These are phyloP conservation scores for Monosporascus sp. DNA, from an alignment of 2,329 filamentous ascomycete species.

Conservation along the genomic window DNA sequence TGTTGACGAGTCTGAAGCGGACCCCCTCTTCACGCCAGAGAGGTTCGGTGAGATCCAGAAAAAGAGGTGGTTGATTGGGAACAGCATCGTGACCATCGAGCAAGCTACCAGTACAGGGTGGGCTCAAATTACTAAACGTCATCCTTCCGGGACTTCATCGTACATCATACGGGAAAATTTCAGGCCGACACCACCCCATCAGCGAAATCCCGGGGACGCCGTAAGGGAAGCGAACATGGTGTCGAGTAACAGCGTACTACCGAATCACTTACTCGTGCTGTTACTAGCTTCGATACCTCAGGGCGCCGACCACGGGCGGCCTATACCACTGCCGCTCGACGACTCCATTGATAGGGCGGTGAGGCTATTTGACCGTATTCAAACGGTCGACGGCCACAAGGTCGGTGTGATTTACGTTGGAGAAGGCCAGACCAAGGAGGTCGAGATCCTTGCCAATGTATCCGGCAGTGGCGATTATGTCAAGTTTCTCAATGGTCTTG, in stretches of 20 bases:
- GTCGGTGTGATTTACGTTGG: conserved; percentile 92
- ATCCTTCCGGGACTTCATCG: conserved; percentile 62
- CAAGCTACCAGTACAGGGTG: conserved; percentile 62
- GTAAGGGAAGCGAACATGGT: conserved; percentile 45
- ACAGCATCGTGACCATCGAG: conserved; percentile 69
- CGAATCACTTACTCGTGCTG: conserved; percentile 68
- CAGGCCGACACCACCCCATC: conserved; percentile 51
- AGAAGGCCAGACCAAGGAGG: conserved; percentile 75
- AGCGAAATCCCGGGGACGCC: conserved; percentile 43
- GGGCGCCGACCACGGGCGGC: conserved; percentile 53
- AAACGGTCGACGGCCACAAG: conserved; percentile 91
- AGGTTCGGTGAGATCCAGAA: conserved; percentile 61
- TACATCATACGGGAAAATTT: conserved; percentile 58
- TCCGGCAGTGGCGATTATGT: conserved; percentile 84
- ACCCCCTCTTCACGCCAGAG: conserved; percentile 59
- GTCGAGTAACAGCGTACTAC: conserved; percentile 58
- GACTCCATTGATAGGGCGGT: conserved; percentile 71
- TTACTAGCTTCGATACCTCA: conserved; percentile 60
- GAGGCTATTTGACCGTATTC: conserved; percentile 75
- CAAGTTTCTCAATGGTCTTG: conserved; percentile 75
- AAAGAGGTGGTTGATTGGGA: conserved; percentile 67
- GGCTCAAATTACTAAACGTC: conserved; percentile 66
- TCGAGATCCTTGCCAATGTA: conserved; percentile 81
- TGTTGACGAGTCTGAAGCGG: conserved; percentile 67
- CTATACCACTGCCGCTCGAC: conserved; percentile 68